Percentiles rank a stretch among this genome's conserved stretches.
These are phyloP conservation scores for Saturnispora kantuleensis DNA, from an alignment of 805 yeast genomes.

Conservation along the genomic window DNA sequence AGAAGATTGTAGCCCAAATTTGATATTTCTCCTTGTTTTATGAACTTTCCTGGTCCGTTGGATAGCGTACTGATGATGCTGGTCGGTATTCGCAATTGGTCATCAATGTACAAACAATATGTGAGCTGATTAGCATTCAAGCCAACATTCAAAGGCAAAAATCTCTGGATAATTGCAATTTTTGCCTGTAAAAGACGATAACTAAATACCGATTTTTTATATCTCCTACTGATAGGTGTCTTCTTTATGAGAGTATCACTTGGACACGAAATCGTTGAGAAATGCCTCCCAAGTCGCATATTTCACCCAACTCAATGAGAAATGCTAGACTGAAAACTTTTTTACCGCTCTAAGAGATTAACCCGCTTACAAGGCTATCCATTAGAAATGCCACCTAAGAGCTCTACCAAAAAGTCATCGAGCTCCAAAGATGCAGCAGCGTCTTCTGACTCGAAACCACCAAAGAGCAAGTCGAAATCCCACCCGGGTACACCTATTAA, in stretches of 20 bases:
- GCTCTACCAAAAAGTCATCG: conserved; percentile 10
- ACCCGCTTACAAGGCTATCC: neutral
- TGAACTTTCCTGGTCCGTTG: neutral
- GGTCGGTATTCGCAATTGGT: conserved; percentile 2
- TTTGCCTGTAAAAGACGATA: conserved; percentile 13
- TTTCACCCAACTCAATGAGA: neutral
- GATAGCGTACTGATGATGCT: neutral
- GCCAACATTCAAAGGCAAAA: conserved; percentile 19
- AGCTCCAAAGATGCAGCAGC: conserved; percentile 1
- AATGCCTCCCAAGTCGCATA: neutral
- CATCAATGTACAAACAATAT: conserved; percentile 16
- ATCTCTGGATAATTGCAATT: conserved; percentile 14
- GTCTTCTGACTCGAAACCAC: conserved; percentile 4
- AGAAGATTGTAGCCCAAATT: conserved; percentile 9
- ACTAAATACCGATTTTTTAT: conserved; percentile 10
- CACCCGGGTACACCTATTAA: conserved; percentile 16
- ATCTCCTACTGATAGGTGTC: conserved; percentile 10
- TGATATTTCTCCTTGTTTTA: conserved; percentile 9
- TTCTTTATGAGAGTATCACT: neutral
- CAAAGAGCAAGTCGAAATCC: conserved; percentile 11
- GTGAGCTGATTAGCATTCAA: conserved; percentile 16
- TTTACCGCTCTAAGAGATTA: neutral
- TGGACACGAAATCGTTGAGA: neutral
- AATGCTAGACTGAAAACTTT: neutral
- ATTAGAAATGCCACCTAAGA: conserved; percentile 20